phyloP scores from a whole-genome alignment of 495 filamentous ascomycete genomes.

The Jackrogersella multiformis region DNA sequence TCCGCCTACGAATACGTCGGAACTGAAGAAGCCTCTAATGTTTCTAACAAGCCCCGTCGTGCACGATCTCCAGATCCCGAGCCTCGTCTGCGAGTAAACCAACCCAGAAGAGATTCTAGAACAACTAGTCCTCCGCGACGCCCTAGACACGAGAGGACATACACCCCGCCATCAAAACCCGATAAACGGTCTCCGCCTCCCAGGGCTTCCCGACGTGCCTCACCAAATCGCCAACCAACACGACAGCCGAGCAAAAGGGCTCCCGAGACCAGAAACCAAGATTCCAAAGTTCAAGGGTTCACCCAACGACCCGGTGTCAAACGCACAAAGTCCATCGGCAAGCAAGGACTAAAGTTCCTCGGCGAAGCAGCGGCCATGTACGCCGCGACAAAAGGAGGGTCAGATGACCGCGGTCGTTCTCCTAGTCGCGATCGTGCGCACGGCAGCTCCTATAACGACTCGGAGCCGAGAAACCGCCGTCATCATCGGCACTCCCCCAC shows the following conservation, averaged over 20 bases:
- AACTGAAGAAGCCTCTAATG: constrained; percentile 34
- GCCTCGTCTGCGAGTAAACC: constrained; percentile 21
- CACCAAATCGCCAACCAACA: constrained; percentile 21
- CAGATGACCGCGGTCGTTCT: constrained; percentile 32
- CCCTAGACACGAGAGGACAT: constrained; percentile 22
- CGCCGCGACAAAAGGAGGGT: constrained; percentile 35
- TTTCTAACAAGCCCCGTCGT: constrained; percentile 20
- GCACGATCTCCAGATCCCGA: constrained; percentile 16
- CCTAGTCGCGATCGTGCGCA: constrained; percentile 26
- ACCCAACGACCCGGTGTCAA: constrained; percentile 31
- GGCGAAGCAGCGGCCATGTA: constrained; percentile 44
- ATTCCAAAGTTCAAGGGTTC: constrained; percentile 18
- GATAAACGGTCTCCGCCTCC: constrained; percentile 19
- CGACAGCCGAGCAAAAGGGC: constrained; percentile 12
- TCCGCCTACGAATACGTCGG: constrained; percentile 44
- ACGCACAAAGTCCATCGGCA: constrained; percentile 39
- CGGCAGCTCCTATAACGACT: constrained; percentile 22
- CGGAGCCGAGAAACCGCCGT: constrained; percentile 19
- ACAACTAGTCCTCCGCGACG: constrained; percentile 43
- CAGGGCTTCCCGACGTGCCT: constrained; percentile 29
- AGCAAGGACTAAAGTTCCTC: constrained; percentile 41
- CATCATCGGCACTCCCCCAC: constrained; percentile 37
- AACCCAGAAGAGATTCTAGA: constrained; percentile 28
- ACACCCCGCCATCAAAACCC: constrained; percentile 19
- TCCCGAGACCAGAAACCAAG: constrained; percentile 8